These are phyloP conservation scores for Bacidia gigantensis DNA, from an alignment of 495 filamentous ascomycete genomes.

Conservation along the genomic window DNA sequence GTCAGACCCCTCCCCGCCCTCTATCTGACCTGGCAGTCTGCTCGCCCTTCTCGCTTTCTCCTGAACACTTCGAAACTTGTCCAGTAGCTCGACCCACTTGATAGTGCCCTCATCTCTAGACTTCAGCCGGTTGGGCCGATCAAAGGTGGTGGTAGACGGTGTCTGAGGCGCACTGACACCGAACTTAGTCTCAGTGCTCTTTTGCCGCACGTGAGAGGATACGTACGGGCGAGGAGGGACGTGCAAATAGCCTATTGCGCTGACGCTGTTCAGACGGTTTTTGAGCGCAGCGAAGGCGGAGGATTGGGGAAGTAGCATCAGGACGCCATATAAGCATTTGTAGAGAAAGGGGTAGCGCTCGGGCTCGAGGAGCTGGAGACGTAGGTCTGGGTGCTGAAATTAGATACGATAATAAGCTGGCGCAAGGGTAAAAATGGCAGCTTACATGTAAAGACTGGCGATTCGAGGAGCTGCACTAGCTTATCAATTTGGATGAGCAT, in stretches of 20 bases:
- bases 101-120: conserved; percentile 71
- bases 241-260: conserved; percentile 91
- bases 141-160: conserved; percentile 27
- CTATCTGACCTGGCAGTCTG: conserved; percentile 21
- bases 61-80: conserved; percentile 85
- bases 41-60: conserved; percentile 54
- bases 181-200: conserved; percentile 16
- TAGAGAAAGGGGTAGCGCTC: conserved; percentile 93
- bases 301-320: conserved; percentile 96
- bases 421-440: neutral
- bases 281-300: conserved; percentile 94
- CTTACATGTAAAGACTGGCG: conserved; percentile 91
- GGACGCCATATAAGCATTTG: conserved; percentile 92
- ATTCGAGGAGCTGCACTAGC: conserved; percentile 92
- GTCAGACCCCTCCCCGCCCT: conserved; percentile 17
- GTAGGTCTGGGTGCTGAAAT: conserved; percentile 61
- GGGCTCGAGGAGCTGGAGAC: conserved; percentile 93
- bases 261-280: conserved; percentile 91
- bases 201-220: conserved; percentile 25
- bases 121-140: conserved; percentile 72
- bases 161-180: conserved; percentile 16
- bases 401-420: too few relatives aligned
- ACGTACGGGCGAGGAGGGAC: conserved; percentile 71
- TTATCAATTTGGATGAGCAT: conserved; percentile 99
- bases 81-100: conserved; percentile 86